Conservation (phyloP, 805 yeast genomes). For the Saccharomyces mikatae region DNA sequence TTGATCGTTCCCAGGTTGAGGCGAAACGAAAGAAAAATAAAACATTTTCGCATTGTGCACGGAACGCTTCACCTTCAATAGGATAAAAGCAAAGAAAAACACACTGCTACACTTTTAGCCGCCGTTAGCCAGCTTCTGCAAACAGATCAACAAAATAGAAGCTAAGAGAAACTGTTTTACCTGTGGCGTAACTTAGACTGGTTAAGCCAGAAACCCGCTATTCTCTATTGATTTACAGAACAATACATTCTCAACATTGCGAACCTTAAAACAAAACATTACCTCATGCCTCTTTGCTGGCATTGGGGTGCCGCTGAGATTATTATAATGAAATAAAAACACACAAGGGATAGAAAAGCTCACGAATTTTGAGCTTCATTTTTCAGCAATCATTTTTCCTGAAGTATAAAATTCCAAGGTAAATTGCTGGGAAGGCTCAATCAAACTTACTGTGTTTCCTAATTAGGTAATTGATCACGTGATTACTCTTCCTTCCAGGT, state of each 20-base stretch:
- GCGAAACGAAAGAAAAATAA: background rate
- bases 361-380: background rate
- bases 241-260: background rate
- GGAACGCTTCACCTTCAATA: slow-evolving; percentile 1
- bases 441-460: slow-evolving; percentile 8
- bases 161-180: background rate
- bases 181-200: background rate
- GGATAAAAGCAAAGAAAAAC: background rate
- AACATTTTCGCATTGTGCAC: background rate
- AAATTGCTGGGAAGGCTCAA: background rate
- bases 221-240: background rate
- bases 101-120: background rate
- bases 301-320: background rate
- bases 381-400: too few relatives aligned
- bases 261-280: background rate
- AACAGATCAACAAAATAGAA: background rate
- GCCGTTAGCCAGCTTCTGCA: background rate
- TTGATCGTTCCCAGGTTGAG: background rate
- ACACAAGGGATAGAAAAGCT: background rate
- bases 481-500: slow-evolving; percentile 6
- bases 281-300: background rate
- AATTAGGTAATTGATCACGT: slow-evolving; percentile 16
- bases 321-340: too few relatives aligned
- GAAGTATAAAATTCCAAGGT: too few relatives aligned
- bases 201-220: background rate